Percentiles rank a stretch among this genome's conserved stretches.
phyloP scores from a whole-genome alignment of 805 yeast species.

The Metschnikowia gelsemii region DNA sequence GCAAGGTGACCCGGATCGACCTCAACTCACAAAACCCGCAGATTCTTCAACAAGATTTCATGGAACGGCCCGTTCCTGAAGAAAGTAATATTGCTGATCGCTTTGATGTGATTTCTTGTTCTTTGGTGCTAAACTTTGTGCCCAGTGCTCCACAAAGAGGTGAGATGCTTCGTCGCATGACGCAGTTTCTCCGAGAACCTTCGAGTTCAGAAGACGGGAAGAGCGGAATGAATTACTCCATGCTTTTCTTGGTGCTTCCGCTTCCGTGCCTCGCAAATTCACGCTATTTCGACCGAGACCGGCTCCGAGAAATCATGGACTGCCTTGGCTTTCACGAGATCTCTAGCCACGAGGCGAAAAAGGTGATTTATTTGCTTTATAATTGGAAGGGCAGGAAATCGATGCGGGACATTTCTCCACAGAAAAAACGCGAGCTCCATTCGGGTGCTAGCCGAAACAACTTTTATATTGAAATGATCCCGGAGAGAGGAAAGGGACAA shows the following conservation, averaged over 20 bases:
- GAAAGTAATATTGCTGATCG: no score
- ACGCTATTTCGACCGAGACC: constrained; percentile 59
- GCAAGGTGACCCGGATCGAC: constrained; percentile 63
- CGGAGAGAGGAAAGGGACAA: not conserved
- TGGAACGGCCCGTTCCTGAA: constrained; percentile 76
- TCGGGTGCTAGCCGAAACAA: constrained; percentile 67
- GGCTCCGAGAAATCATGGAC: constrained; percentile 46
- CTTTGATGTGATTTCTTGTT: constrained; percentile 74
- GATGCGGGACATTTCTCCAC: constrained; percentile 1
- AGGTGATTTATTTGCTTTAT: constrained; percentile 72
- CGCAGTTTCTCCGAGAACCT: constrained; percentile 51
- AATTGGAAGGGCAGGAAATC: constrained; percentile 41
- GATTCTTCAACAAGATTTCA: constrained; percentile 78
- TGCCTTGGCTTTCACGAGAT: constrained; percentile 57
- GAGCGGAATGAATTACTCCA: not conserved
- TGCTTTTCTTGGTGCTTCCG: constrained; percentile 74
- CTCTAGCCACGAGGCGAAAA: constrained; percentile 57
- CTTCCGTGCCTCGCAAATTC: constrained; percentile 84
- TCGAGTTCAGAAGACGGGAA: not conserved
- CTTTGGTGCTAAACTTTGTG: constrained; percentile 86
- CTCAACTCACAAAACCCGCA: constrained; percentile 74
- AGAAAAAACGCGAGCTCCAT: constrained; percentile 48
- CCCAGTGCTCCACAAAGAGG: constrained; percentile 72
- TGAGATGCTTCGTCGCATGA: constrained; percentile 64
- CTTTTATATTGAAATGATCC: constrained; percentile 51